Percentiles rank a stretch among this genome's conserved stretches.
These are phyloP conservation scores for Ulota crispa DNA, from an alignment of 225 moss, liverwort and hornwort genomes.

Conservation along the genomic window DNA sequence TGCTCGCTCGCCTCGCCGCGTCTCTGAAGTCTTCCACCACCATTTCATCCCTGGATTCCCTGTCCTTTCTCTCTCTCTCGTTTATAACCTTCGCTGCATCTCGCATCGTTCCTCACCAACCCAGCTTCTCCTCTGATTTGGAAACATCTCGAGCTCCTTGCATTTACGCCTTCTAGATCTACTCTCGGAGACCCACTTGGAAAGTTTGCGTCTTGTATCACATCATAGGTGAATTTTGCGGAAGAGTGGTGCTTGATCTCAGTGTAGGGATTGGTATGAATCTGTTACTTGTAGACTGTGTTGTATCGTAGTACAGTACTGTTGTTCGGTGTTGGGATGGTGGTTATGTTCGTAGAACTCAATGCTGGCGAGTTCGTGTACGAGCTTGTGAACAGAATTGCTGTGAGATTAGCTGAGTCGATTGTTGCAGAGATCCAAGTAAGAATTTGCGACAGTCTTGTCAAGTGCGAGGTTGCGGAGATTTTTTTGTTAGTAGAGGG, in stretches of 20 bases:
- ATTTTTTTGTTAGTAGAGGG: neutral
- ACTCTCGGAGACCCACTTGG: neutral
- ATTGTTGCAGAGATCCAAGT: neutral
- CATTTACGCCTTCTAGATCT: neutral
- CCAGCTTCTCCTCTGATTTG: neutral
- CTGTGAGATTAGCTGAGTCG: neutral
- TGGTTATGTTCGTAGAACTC: neutral
- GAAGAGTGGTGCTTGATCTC: neutral
- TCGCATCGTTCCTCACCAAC: neutral
- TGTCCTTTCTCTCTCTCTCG: neutral
- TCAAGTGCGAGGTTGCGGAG: neutral
- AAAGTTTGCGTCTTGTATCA: neutral
- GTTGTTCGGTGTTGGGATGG: neutral
- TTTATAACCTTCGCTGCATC: neutral
- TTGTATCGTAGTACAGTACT: neutral
- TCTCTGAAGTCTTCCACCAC: neutral
- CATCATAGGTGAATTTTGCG: neutral
- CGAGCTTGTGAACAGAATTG: neutral
- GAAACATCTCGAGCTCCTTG: neutral
- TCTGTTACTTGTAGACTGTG: neutral
- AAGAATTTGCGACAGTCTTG: neutral
- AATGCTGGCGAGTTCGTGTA: neutral
- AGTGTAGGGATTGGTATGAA: neutral
- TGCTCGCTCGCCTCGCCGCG: conserved; percentile 27
- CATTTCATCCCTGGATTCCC: neutral